These are phyloP conservation scores for Cutaneotrichosporon daszewskae DNA, from an alignment of 1,284 basidiomycete species.

Conservation along the genomic window DNA sequence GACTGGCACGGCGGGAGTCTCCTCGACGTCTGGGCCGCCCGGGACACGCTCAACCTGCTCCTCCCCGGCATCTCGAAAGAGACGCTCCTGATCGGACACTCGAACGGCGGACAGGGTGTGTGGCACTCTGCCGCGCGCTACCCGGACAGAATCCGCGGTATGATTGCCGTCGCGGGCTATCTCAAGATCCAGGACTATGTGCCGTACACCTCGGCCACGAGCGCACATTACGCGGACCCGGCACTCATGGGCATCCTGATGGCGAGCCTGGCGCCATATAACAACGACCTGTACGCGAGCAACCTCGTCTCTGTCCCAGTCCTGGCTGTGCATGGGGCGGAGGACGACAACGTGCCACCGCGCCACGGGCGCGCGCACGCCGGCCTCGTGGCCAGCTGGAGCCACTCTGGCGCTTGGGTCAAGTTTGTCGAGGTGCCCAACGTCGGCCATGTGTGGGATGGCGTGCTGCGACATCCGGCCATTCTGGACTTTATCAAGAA, in stretches of 20 bases:
- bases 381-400: constrained; percentile 28
- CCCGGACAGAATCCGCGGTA: constrained; percentile 70
- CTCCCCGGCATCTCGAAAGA: background rate
- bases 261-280: constrained; percentile 67
- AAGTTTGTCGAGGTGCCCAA: constrained; percentile 39
- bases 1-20: constrained; percentile 46
- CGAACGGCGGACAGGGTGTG: constrained; percentile 85
- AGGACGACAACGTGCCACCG: constrained; percentile 44
- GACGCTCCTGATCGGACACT: constrained; percentile 67
- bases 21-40: constrained; percentile 34
- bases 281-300: constrained; percentile 76
- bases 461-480: constrained; percentile 35
- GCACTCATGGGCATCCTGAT: constrained; percentile 63
- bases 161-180: constrained; percentile 67
- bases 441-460: constrained; percentile 46
- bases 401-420: constrained; percentile 4
- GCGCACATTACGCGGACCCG: constrained; percentile 69
- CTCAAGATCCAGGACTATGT: constrained; percentile 81
- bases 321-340: constrained; percentile 70
- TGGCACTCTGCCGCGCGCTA: constrained; percentile 71
- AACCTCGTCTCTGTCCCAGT: constrained; percentile 63
- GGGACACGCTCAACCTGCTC: constrained; percentile 19
- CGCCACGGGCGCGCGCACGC: constrained; percentile 35
- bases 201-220: constrained; percentile 51
- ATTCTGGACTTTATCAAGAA: constrained; percentile 32